Percentiles rank a stretch among this genome's conserved stretches.
Evolutionary conservation across 495 filamentous ascomycete species (phyloP).

Genomic region (Aspergillus carlsbadensis): DNA sequence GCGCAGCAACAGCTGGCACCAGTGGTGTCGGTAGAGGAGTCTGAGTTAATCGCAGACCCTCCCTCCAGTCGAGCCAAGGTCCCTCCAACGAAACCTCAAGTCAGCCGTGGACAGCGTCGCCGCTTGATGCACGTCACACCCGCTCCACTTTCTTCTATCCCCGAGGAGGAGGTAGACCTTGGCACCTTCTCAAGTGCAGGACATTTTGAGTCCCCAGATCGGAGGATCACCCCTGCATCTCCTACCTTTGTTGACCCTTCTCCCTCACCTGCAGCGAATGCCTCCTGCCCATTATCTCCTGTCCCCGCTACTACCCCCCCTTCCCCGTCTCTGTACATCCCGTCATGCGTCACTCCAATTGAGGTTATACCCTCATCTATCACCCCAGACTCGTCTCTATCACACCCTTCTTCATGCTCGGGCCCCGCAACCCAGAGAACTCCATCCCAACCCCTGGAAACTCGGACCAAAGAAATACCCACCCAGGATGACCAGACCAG

Average conservation of each 20-base stretch:
- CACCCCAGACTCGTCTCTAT: no score
- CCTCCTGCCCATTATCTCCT: not conserved
- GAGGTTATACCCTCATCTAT: no score
- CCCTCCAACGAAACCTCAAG: not conserved
- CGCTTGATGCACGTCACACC: not conserved
- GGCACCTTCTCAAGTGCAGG: conserved; percentile 12
- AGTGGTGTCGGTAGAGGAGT: conserved; percentile 15
- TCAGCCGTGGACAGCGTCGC: not conserved
- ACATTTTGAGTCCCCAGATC: not conserved
- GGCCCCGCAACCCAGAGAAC: no score
- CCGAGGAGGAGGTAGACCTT: conserved; percentile 2
- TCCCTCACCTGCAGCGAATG: not conserved
- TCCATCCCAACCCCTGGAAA: no score
- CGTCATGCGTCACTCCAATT: no score
- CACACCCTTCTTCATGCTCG: no score
- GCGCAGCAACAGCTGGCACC: conserved; percentile 13
- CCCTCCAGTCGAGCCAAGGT: conserved; percentile 12
- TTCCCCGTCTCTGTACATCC: no score
- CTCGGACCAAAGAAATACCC: no score
- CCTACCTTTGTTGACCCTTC: not conserved
- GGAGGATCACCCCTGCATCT: not conserved
- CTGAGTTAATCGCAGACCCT: conserved; percentile 9
- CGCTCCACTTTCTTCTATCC: conserved; percentile 15
- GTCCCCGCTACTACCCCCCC: not conserved
- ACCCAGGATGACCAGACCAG: no score